Evolutionary conservation across 2,329 filamentous ascomycete species (phyloP).

Genomic region (Exophiala phaeomuriformis): DNA sequence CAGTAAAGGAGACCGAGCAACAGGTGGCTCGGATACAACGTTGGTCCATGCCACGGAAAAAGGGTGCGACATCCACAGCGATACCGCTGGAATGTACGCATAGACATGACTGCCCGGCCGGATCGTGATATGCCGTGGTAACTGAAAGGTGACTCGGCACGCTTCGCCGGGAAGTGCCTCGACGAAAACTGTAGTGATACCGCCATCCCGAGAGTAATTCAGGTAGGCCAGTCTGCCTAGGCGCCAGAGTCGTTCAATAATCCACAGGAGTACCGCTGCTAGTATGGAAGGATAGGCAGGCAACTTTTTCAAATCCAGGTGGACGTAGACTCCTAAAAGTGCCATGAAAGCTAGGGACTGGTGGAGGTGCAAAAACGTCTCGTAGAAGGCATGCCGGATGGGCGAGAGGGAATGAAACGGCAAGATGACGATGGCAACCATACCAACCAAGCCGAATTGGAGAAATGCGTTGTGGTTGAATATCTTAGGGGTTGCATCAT

Average conservation of each 20-base stretch:
- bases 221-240: slow-evolving; percentile 46
- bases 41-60: slow-evolving; percentile 45
- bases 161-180: slow-evolving; percentile 55
- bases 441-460: slow-evolving; percentile 40
- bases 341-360: slow-evolving; percentile 40
- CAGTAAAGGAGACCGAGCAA: slow-evolving; percentile 11
- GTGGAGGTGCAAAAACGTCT: slow-evolving; percentile 43
- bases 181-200: slow-evolving; percentile 47
- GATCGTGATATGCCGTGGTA: slow-evolving; percentile 48
- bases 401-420: slow-evolving; percentile 39
- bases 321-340: slow-evolving; percentile 40
- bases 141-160: slow-evolving; percentile 53
- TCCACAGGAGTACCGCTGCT: slow-evolving; percentile 35
- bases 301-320: slow-evolving; percentile 37
- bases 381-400: slow-evolving; percentile 42
- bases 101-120: slow-evolving; percentile 54
- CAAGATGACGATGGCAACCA: slow-evolving; percentile 36
- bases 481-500: slow-evolving; percentile 36
- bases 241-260: slow-evolving; percentile 41
- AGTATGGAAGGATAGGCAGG: slow-evolving; percentile 37
- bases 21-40: slow-evolving; percentile 25
- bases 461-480: slow-evolving; percentile 38
- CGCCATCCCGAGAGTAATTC: slow-evolving; percentile 43
- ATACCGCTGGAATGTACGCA: slow-evolving; percentile 49
- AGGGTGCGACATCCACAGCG: slow-evolving; percentile 44